Percentiles rank a stretch among this genome's conserved stretches.
These are phyloP conservation scores for Poa annua DNA, from an alignment of 176 grass and related monocot species.

Conservation along the genomic window DNA sequence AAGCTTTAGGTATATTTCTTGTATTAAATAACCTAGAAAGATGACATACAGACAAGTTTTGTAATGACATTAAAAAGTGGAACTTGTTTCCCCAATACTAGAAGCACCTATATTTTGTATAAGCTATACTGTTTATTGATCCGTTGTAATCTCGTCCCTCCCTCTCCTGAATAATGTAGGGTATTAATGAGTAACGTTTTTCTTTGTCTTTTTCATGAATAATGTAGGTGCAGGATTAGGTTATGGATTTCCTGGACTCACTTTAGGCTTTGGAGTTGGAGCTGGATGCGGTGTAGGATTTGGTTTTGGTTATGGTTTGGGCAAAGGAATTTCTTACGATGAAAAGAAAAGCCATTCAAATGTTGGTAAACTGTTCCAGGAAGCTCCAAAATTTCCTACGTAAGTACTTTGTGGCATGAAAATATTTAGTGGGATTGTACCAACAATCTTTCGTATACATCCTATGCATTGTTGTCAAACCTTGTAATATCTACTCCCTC, in stretches of 20 bases:
- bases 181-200: not conserved
- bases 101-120: not conserved
- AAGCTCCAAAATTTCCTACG: conserved; percentile 51
- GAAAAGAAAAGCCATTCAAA: conserved; percentile 67
- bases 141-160: not conserved
- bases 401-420: conserved; percentile 52
- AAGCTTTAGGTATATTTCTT: not conserved
- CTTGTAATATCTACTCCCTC: conserved; percentile 1
- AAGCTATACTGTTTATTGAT: not conserved
- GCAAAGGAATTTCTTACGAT: conserved; percentile 73
- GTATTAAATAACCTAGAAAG: not conserved
- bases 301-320: conserved; percentile 80
- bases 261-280: conserved; percentile 74
- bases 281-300: conserved; percentile 80
- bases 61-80: not conserved
- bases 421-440: conserved; percentile 1
- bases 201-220: conserved; percentile 4
- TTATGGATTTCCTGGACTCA: conserved; percentile 80
- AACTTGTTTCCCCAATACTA: conserved; percentile 2
- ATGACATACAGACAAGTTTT: not conserved
- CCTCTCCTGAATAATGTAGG: not conserved
- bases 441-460: not conserved
- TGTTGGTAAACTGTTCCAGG: conserved; percentile 77
- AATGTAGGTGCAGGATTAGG: conserved; percentile 74
- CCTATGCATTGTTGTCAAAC: conserved; percentile 28